Evolutionary conservation across 75 land plant species (phyloP).

Genomic region (Sequoiadendron giganteum): DNA sequence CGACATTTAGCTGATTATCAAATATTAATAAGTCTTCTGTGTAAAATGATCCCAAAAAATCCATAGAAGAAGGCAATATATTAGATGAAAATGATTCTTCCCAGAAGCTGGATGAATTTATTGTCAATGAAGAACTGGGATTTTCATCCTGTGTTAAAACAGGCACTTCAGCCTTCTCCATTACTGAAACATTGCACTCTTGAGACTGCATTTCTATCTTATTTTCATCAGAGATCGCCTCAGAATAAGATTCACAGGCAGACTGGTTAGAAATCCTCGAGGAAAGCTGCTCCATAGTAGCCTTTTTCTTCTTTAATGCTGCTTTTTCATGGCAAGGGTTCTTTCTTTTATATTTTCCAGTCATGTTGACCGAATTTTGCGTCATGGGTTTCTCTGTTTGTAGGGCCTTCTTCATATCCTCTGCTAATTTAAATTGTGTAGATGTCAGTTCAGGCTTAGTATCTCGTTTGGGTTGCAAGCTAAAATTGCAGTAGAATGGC

Average conservation of each 20-base stretch:
- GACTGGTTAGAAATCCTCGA: not conserved
- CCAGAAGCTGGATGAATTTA: not conserved
- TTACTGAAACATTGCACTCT: not conserved
- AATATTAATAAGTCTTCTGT: not conserved
- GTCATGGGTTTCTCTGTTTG: not conserved
- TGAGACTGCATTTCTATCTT: not conserved
- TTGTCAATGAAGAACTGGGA: not conserved
- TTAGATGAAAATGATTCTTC: constrained; percentile 1
- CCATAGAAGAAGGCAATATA: not conserved
- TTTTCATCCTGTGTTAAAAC: not conserved
- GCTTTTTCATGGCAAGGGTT: not conserved
- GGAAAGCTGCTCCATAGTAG: not conserved
- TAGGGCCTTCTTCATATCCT: not conserved
- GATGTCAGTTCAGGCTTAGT: not conserved
- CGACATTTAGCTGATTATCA: not conserved
- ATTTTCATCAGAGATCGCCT: not conserved
- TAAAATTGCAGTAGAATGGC: not conserved
- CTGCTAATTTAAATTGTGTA: not conserved
- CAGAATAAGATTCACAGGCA: not conserved
- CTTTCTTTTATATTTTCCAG: not conserved
- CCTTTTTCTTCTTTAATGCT: not conserved
- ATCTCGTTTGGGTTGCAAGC: not conserved
- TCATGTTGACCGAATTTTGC: not conserved
- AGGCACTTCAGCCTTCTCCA: not conserved
- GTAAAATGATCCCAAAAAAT: not conserved